Percentiles rank a stretch among this genome's conserved stretches.
Conservation (phyloP, 306 rosid species). For the Erythrophleum fordii region DNA sequence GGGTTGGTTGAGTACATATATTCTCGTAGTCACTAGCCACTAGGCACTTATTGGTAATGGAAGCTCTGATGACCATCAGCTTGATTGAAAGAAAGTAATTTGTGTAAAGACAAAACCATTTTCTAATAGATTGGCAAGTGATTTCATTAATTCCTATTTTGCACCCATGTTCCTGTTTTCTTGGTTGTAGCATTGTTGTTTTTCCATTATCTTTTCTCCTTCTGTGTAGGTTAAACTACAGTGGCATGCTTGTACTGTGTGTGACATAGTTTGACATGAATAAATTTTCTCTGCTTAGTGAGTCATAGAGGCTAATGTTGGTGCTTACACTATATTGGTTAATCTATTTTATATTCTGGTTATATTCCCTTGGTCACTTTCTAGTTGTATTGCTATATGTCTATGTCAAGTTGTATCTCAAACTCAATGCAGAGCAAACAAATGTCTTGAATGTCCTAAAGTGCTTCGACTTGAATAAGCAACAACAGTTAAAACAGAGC, state of each 20-base stretch:
- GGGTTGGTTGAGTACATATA: constrained; percentile 63
- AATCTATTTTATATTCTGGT: too few species aligned
- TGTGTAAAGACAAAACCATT: neutral
- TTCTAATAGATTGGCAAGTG: constrained; percentile 2
- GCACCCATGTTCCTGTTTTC: neutral
- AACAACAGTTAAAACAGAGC: neutral
- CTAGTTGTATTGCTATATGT: neutral
- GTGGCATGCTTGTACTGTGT: too few species aligned
- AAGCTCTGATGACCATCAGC: neutral
- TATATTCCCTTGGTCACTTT: neutral
- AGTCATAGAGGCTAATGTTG: too few species aligned
- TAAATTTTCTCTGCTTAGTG: too few species aligned
- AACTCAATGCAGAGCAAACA: neutral
- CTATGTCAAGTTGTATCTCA: neutral
- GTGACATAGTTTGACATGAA: too few species aligned
- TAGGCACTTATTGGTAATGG: neutral
- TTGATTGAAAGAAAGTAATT: neutral
- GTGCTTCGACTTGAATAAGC: neutral
- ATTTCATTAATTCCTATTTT: constrained; percentile 2
- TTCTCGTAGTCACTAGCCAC: too few species aligned
- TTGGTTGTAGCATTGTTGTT: constrained; percentile 1
- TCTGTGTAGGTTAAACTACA: too few species aligned
- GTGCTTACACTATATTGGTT: too few species aligned
- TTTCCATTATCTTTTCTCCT: too few species aligned
- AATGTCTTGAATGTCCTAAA: neutral